Conservation (phyloP, 2,329 filamentous ascomycete genomes). For the Simplicillium sp. region DNA sequence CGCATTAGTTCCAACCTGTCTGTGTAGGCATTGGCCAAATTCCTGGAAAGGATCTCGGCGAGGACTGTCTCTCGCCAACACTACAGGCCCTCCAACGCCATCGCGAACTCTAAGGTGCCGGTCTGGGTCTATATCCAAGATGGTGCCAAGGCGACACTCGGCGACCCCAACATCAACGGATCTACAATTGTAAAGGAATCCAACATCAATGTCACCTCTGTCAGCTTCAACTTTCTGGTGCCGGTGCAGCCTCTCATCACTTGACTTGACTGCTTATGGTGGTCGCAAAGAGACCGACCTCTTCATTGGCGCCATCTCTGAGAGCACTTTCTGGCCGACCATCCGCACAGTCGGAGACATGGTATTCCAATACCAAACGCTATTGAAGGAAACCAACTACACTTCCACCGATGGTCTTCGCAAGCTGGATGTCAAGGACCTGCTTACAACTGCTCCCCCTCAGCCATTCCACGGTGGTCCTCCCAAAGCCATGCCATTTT, state of each 20-base stretch:
- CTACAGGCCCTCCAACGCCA: background rate
- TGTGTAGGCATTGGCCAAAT: background rate
- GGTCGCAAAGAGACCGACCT: conserved; percentile 26
- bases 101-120: background rate
- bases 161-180: background rate
- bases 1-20: background rate
- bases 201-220: conserved; percentile 13
- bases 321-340: conserved; percentile 34
- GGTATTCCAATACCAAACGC: conserved; percentile 24
- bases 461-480: conserved; percentile 28
- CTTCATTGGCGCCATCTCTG: conserved; percentile 28
- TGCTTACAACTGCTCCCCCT: conserved; percentile 17
- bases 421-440: conserved; percentile 13
- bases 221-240: conserved; percentile 40
- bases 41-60: background rate
- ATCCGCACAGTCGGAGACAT: conserved; percentile 28
- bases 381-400: conserved; percentile 1
- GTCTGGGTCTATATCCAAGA: background rate
- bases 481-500: conserved; percentile 20
- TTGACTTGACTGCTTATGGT: conserved; percentile 30
- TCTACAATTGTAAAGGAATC: background rate
- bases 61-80: background rate
- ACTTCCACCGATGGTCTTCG: conserved; percentile 26
- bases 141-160: background rate
- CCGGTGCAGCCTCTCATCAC: conserved; percentile 40